Conservation (phyloP, 1,284 basidiomycete genomes). For the Trametes versicolor region DNA sequence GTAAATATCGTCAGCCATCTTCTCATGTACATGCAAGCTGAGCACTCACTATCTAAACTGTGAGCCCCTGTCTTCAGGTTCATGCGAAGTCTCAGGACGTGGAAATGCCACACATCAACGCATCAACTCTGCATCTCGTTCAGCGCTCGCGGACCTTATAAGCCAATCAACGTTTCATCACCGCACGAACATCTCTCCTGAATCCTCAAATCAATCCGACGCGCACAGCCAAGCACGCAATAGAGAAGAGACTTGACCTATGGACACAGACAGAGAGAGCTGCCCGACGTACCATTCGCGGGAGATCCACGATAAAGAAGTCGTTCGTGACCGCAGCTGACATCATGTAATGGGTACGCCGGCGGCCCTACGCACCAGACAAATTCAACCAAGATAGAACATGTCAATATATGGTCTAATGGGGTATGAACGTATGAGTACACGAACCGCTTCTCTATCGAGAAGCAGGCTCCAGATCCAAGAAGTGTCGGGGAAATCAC, state of each 20-base stretch:
- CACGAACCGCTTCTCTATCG: background rate
- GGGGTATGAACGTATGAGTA: constrained; percentile 9
- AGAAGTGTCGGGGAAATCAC: background rate
- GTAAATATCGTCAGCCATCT: background rate
- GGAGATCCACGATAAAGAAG: background rate
- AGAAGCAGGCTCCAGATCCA: background rate
- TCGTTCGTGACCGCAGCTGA: background rate
- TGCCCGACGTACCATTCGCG: background rate
- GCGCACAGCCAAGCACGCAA: background rate
- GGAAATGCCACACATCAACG: background rate
- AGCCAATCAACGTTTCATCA: background rate
- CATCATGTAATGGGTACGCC: background rate
- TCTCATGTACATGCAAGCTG: background rate
- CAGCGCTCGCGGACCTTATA: background rate
- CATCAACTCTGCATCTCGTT: constrained; percentile 1
- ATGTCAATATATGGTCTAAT: background rate
- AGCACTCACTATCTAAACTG: background rate
- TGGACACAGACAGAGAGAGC: background rate
- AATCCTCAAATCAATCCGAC: background rate
- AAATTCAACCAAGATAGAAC: background rate
- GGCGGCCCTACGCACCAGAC: background rate
- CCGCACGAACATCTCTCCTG: background rate
- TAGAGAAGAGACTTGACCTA: background rate
- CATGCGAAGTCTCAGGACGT: background rate
- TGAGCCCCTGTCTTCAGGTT: too few species aligned